Base-by-base conservation (phyloP, 1,284 basidiomycete species). In the Rhizopogon parksii region DNA sequence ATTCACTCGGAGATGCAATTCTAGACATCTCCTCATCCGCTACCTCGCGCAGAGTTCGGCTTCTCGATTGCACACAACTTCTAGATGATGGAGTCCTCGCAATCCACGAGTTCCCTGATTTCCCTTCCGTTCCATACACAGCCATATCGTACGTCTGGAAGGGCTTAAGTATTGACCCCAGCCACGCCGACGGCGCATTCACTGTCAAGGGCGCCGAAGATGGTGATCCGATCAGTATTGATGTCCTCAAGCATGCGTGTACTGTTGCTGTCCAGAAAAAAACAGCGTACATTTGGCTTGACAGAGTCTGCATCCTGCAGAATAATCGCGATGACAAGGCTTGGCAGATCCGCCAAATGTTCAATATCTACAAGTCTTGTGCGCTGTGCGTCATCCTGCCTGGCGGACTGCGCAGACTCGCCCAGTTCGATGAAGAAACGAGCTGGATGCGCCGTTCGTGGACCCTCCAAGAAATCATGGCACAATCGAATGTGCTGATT, bases 391-490 rank as follows among this genome's bases (percentile, higher is more conserved):
- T 52, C 24, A 40, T 53, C 9, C 32, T 55, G 24, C 53, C 51
- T 6, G 53, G 53, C 8, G 53, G 51, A 21, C 32, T 53, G 6
- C 51, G 46, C 17, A 32, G 53, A 14, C 38, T 55, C 9, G 46
- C 42, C 0, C 38, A 19, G 5, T 7, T 32, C 5, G 15, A 38
- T 30, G 53, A 55, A 24, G 24, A 49, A 15, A 52, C 51, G 9
- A 19, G 38, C 0, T 55, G 53, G 53, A 42, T 42, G 7, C 34
- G 42, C 9, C 53, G 53, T 27, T 45, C 51, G 3, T 55, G 53
- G 53, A 55, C 53, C 4, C 51, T 49, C 21, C 53, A 55, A 49
- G 53, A 55, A 46, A 19, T 38, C 6, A 39, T 55, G 30, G 30
- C 43, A 4, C 43, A 27, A 15, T 32, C 43, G 14, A 46, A 19